Evolutionary conservation across 2,329 filamentous ascomycete genomes (phyloP).

Genomic region (Xylaria sp.): DNA sequence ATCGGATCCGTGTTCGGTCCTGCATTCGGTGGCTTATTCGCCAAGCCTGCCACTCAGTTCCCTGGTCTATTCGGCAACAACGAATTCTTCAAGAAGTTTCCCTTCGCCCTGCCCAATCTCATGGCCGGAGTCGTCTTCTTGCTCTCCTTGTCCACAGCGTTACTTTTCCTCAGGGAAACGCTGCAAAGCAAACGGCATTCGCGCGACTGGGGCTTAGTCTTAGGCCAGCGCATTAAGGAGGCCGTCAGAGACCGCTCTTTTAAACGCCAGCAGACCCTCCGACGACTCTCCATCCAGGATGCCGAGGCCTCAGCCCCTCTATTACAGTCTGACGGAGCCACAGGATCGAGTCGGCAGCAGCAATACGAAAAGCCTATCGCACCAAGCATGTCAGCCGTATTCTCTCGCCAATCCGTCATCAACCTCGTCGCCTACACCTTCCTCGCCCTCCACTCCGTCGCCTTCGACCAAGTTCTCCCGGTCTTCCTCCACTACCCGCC

Average conservation of each 20-base stretch:
- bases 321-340: constrained; percentile 35
- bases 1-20: constrained; percentile 85
- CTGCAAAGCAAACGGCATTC: constrained; percentile 63
- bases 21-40: constrained; percentile 79
- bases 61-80: constrained; percentile 64
- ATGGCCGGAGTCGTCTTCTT: constrained; percentile 72
- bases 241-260: constrained; percentile 28
- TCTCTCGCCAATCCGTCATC: constrained; percentile 67
- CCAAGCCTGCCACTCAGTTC: constrained; percentile 70
- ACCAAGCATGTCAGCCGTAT: constrained; percentile 42
- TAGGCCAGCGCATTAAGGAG: constrained; percentile 61
- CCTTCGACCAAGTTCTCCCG: constrained; percentile 81
- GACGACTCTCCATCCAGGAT: constrained; percentile 47
- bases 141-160: constrained; percentile 65
- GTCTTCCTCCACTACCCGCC: constrained; percentile 79
- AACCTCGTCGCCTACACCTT: constrained; percentile 75
- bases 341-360: constrained; percentile 19
- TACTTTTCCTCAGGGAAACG: constrained; percentile 83
- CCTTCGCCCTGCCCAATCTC: constrained; percentile 80
- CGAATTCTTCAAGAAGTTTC: constrained; percentile 66
- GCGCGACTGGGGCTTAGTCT: constrained; percentile 67
- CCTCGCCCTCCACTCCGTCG: constrained; percentile 74
- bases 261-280: constrained; percentile 29
- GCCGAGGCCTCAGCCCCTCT: constrained; percentile 54
- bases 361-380: constrained; percentile 20